Evolutionary conservation across 2,329 filamentous ascomycete genomes (phyloP).

Genomic region (Magnaporthiopsis rhizophila): DNA sequence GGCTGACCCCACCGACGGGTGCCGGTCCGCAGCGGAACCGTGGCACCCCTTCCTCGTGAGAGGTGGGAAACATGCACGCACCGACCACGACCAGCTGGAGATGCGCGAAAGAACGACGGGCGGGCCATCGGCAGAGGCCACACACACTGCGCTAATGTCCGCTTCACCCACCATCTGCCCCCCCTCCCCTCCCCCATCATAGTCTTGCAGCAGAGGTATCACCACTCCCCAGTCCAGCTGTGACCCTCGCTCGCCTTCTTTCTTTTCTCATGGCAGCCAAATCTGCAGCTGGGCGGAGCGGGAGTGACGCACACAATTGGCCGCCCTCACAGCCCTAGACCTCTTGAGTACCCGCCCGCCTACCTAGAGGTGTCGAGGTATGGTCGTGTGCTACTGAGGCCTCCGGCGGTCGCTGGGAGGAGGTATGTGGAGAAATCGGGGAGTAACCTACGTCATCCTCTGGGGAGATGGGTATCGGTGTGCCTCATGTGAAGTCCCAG

Average conservation of each 20-base stretch:
- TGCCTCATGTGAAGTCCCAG: not conserved
- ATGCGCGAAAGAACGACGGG: not conserved
- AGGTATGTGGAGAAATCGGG: not conserved
- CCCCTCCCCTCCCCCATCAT: not conserved
- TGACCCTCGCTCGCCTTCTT: not conserved
- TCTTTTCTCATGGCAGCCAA: not conserved
- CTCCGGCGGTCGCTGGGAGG: not conserved
- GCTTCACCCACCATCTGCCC: not conserved
- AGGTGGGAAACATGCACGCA: not conserved
- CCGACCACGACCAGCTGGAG: not conserved
- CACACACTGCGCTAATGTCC: not conserved
- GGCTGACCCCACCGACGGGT: not conserved
- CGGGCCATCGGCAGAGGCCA: not conserved
- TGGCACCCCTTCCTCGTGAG: not conserved
- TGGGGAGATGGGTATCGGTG: not conserved
- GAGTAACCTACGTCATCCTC: too few species aligned
- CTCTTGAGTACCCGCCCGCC: too few species aligned
- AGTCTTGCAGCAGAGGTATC: not conserved
- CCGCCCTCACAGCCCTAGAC: not conserved
- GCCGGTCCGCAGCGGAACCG: not conserved
- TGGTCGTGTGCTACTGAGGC: not conserved
- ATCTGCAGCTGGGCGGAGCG: not conserved
- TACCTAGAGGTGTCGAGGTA: not conserved
- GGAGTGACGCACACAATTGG: not conserved
- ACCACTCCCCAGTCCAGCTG: not conserved